Evolutionary conservation across 176 grass and related monocot genomes (phyloP), one percentile per base, ranked within the genome.

Genomic region (Canna indica): DNA sequence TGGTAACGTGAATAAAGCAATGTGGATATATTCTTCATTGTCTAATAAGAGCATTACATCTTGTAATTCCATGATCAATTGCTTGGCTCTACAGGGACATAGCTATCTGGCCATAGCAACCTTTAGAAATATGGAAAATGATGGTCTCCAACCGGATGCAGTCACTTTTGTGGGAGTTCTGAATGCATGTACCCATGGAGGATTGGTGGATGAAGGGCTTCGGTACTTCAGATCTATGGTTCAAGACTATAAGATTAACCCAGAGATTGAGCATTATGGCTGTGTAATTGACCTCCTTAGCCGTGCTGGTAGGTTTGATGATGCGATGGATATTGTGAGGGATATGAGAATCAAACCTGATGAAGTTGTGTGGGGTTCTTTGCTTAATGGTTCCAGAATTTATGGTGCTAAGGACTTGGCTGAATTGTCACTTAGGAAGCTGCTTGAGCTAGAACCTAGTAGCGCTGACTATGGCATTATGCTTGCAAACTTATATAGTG

Each of bases 251-350:
- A 66, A 64, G 58, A 22, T 87, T 45, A 73, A 54, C 68, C 84
- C 84, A 36, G 30, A 84, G 20, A 59, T 81, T 20, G 84, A 85
- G 73, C 81, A 91, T 63, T 87, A 91, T 82, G 84, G 84, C 28
- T 91, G 81, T 76, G 76, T 91, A 72, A 82, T 87, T 42, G 88
- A 91, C 61, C 79, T 91, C 47, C 81, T 91, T 87, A 79, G 88
- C 45, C 63, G 79, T 76, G 79, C 79, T 48, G 88, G 88, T 36
- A 73, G 86, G 74, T 82, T 91, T 52, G 48, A 87, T 24, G 81
- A 47, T 71, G 88, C 84, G 52, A 82, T 84, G 73, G 33, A 72
- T 0, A 80, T 87, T 64, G 76, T 91, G 48, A 81, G 70, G 42
- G 71, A 87, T 62, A 91, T 91, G 84, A 85, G 78, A 74, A 84